Percentiles rank a stretch among this genome's conserved stretches.
phyloP scores from a whole-genome alignment of 2,329 filamentous ascomycete species.

The Aspergillus awamori region DNA sequence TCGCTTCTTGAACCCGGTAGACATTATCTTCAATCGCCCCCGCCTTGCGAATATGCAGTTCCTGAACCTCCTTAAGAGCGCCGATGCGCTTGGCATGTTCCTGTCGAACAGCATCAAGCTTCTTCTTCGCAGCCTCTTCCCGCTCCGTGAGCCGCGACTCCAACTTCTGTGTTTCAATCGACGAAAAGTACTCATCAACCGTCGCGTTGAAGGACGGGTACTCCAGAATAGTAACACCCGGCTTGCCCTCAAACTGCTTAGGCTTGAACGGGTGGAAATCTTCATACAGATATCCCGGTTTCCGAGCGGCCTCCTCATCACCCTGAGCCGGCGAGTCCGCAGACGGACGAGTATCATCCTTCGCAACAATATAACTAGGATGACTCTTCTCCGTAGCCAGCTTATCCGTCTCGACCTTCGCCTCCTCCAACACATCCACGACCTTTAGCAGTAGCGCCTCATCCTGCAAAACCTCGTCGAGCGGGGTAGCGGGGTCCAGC shows the following conservation, averaged over 20 bases:
- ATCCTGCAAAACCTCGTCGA: constrained; percentile 70
- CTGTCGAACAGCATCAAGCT: constrained; percentile 78
- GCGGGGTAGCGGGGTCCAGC: constrained; percentile 70
- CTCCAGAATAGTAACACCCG: constrained; percentile 68
- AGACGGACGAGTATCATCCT: constrained; percentile 46
- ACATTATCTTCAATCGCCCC: constrained; percentile 88
- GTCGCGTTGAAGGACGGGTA: constrained; percentile 89
- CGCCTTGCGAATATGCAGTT: constrained; percentile 83
- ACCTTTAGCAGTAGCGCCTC: constrained; percentile 67
- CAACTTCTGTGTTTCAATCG: constrained; percentile 88
- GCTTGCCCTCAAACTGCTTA: constrained; percentile 71
- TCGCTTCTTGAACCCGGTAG: constrained; percentile 88
- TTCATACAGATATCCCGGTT: constrained; percentile 70
- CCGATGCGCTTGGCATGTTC: constrained; percentile 86
- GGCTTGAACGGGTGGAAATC: constrained; percentile 95
- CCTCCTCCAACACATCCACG: constrained; percentile 69
- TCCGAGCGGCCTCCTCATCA: constrained; percentile 35
- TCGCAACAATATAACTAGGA: constrained; percentile 88
- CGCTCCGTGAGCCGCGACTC: constrained; percentile 80
- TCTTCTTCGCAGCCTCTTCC: constrained; percentile 78
- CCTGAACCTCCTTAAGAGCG: constrained; percentile 77
- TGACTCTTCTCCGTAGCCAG: constrained; percentile 68
- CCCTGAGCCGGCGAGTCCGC: constrained; percentile 40
- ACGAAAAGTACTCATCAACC: constrained; percentile 96
- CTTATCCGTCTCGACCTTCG: constrained; percentile 67